Evolutionary conservation across 2,329 filamentous ascomycete genomes (phyloP), one percentile per base, ranked within the genome.

Genomic region (Pseudohalonectria lignicola): DNA sequence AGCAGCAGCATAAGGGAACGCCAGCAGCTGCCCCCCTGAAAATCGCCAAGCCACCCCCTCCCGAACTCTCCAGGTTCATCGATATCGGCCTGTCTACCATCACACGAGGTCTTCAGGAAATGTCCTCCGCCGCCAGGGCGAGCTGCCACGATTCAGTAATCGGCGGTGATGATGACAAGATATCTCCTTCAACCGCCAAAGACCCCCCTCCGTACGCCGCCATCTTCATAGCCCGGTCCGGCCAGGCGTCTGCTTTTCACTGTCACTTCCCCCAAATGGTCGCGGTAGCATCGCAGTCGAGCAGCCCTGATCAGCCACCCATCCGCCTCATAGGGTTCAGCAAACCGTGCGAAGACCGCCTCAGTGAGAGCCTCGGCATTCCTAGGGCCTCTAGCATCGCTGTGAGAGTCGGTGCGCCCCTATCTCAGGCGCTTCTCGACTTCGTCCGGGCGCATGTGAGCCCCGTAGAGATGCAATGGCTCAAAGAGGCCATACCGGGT

Each of bases 31-130:
- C n/a, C n/a, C n/a, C n/a, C n/a, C n/a, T n/a, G n/a, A n/a, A n/a
- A n/a, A n/a, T n/a, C n/a, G 34, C 39, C 9, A 19, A 43, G 42
- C 45, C 61, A 58, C 64, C 61, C 32, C 45, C 42, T 34, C 76
- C 77, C 4, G 72, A 71, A 34, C 58, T 85, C 8, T 56, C 60
- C n/a, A 58, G 59, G 4, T 68, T 69, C 43, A 53, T 86, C 29
- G 72, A 83, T 35, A 60, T 83, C 34, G 82, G 83, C 3, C 60
- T 86, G 32, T 73, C 77, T 47, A 67, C 61, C 41, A 76, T 85
- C 41, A 79, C 74, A 5, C 69, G 74, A 15, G 64, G 63, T 35
- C 64, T 87, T 3, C 68, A 79, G 43, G 51, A 55, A 3, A 13
- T 13, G 7, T 18, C 21, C 18, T 16, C n/a, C 9, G 11, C 10